phyloP scores from a whole-genome alignment of 2,329 filamentous ascomycete genomes.

The Corynespora cassiicola region DNA sequence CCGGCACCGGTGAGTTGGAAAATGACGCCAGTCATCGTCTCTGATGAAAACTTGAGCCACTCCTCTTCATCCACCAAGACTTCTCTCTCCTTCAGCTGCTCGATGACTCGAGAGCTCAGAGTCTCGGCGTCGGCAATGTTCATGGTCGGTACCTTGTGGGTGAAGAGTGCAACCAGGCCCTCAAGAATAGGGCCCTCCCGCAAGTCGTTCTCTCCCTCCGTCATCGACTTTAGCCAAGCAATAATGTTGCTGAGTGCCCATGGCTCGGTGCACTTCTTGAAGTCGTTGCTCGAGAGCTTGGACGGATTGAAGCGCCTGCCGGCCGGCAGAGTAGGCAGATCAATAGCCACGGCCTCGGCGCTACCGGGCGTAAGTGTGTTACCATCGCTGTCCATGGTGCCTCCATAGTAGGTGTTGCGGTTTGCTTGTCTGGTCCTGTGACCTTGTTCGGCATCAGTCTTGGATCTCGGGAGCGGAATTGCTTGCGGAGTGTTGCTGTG shows the following conservation, averaged over 20 bases:
- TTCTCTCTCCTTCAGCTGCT: slow-evolving; percentile 78
- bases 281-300: slow-evolving; percentile 81
- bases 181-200: slow-evolving; percentile 86
- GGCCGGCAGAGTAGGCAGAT: slow-evolving; percentile 82
- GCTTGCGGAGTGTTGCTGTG: slow-evolving; percentile 82
- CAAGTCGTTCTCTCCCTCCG: slow-evolving; percentile 88
- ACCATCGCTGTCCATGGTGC: slow-evolving; percentile 50
- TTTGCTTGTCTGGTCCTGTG: slow-evolving; percentile 50
- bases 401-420: slow-evolving; percentile 43
- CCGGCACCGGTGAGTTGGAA: slow-evolving; percentile 92
- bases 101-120: slow-evolving; percentile 77
- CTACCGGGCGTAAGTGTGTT: slow-evolving; percentile 62
- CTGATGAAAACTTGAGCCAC: slow-evolving; percentile 91
- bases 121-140: slow-evolving; percentile 96
- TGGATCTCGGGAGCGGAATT: slow-evolving; percentile 84
- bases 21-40: slow-evolving; percentile 83
- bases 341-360: slow-evolving; percentile 67
- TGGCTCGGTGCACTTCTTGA: slow-evolving; percentile 83
- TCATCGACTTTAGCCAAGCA: slow-evolving; percentile 85
- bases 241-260: slow-evolving; percentile 93
- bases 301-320: slow-evolving; percentile 83
- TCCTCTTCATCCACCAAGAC: slow-evolving; percentile 90
- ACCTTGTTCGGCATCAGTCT: slow-evolving; percentile 84
- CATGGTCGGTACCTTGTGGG: slow-evolving; percentile 95
- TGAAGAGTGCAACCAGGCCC: slow-evolving; percentile 87